Conservation (phyloP, 1,284 basidiomycete species). For the Volvariella surrecta region DNA sequence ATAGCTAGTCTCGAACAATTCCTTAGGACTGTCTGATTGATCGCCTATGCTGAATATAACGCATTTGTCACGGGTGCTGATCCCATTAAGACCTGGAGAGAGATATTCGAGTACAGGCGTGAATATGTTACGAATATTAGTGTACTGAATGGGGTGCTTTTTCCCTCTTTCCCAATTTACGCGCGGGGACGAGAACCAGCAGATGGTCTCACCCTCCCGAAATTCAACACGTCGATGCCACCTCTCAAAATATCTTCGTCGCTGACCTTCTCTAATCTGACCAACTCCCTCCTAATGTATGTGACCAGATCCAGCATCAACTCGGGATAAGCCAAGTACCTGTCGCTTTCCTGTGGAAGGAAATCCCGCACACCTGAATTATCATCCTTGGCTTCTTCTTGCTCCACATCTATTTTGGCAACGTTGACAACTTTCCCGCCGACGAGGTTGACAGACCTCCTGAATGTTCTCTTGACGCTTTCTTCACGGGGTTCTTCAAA, state of each 20-base stretch:
- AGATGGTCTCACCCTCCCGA: conserved; percentile 20
- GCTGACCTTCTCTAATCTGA: conserved; percentile 60
- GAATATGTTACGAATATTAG: too few species aligned
- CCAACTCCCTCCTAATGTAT: conserved; percentile 75
- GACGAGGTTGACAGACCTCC: conserved; percentile 58
- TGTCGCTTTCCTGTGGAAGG: conserved; percentile 44
- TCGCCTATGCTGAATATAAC: conserved; percentile 1
- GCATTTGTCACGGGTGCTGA: neutral
- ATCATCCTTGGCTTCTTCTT: conserved; percentile 55
- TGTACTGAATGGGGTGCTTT: too few species aligned
- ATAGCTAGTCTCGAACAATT: conserved; percentile 8
- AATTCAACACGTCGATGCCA: conserved; percentile 24
- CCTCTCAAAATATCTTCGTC: conserved; percentile 60
- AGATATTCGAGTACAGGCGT: too few species aligned
- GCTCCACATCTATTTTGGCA: conserved; percentile 44
- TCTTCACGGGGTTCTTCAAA: conserved; percentile 25
- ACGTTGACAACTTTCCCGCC: conserved; percentile 54
- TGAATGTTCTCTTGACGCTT: conserved; percentile 26
- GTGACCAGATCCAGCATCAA: conserved; percentile 70
- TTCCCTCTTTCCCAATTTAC: too few species aligned
- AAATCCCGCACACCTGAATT: conserved; percentile 69
- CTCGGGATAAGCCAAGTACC: conserved; percentile 70
- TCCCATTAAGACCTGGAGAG: neutral
- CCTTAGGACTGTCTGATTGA: conserved; percentile 1
- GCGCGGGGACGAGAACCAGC: too few species aligned